Percentiles rank a stretch among this genome's conserved stretches.
phyloP scores from a whole-genome alignment of 192 early-diverging fungal genomes.

The Dispira parvispora region DNA sequence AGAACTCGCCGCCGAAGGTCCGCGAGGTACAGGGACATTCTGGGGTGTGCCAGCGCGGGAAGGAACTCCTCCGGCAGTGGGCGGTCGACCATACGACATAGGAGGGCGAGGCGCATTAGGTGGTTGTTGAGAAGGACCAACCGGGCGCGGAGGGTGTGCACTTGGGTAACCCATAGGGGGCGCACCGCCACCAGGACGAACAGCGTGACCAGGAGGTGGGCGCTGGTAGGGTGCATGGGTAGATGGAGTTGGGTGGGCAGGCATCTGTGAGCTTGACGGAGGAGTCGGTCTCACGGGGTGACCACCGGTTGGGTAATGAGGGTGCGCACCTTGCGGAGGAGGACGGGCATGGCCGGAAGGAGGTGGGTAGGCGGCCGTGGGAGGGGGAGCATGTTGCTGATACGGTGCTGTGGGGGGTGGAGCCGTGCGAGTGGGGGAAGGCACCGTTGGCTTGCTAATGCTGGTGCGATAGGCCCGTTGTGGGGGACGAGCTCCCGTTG shows the following conservation, averaged over 20 bases:
- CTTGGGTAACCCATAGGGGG: background rate
- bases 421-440: slow-evolving; percentile 26
- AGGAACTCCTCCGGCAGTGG: too few relatives aligned
- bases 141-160: background rate
- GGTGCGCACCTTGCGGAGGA: slow-evolving; percentile 12
- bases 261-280: slow-evolving; percentile 2
- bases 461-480: slow-evolving; percentile 10
- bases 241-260: background rate
- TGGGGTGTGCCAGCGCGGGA: slow-evolving; percentile 10
- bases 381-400: slow-evolving; percentile 12
- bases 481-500: slow-evolving; percentile 4
- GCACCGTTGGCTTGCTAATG: slow-evolving; percentile 19
- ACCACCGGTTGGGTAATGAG: too few relatives aligned
- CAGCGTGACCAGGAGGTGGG: slow-evolving; percentile 22
- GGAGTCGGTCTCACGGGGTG: slow-evolving; percentile 9
- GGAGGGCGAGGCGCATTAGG: background rate
- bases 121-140: slow-evolving; percentile 14
- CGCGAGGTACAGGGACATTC: too few relatives aligned
- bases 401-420: slow-evolving; percentile 16
- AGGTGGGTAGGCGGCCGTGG: slow-evolving; percentile 22
- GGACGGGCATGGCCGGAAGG: slow-evolving; percentile 17
- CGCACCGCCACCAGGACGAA: background rate
- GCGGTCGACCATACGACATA: too few relatives aligned
- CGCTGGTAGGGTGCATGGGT: background rate
- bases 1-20: background rate